These are phyloP conservation scores for Zoysia matrella DNA, from an alignment of 202 grass and related monocot genomes.

Conservation along the genomic window DNA sequence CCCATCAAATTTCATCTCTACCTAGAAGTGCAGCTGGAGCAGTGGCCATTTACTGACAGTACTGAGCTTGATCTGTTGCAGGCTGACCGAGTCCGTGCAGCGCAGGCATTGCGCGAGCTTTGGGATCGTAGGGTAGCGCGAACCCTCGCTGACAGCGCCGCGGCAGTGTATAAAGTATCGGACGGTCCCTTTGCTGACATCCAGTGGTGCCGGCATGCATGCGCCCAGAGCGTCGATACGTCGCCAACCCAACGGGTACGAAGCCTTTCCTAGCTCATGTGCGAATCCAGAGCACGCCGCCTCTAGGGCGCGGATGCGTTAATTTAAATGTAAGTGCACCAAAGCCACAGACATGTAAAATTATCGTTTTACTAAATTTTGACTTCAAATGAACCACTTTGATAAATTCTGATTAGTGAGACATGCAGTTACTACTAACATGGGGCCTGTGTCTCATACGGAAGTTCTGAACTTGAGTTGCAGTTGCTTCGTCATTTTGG, in stretches of 20 bases:
- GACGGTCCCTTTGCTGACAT: slow-evolving; percentile 28
- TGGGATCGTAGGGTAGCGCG: neutral
- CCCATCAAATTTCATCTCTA: too few relatives aligned
- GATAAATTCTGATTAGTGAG: too few relatives aligned
- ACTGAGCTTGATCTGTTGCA: too few relatives aligned
- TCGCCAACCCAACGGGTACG: neutral
- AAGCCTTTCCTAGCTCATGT: neutral
- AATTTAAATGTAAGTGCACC: too few relatives aligned
- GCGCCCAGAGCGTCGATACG: slow-evolving; percentile 1
- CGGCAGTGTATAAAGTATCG: neutral
- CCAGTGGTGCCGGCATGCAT: neutral
- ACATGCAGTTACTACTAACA: too few relatives aligned
- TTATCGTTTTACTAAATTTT: too few relatives aligned
- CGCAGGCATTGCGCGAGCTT: too few relatives aligned
- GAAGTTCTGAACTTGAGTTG: neutral
- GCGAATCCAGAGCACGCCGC: neutral
- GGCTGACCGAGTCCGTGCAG: neutral
- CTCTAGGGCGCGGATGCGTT: neutral
- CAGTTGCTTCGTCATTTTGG: neutral
- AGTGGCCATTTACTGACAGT: neutral
- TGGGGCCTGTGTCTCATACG: neutral
- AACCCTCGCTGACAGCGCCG: slow-evolving; percentile 29
- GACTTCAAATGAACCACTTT: too few relatives aligned
- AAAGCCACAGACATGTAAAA: too few relatives aligned
- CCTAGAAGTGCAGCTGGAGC: too few relatives aligned